A percentile compares a stretch with the other conserved stretches of the same genome.
Conservation (phyloP, 768 basidiomycete genomes). For the Russula sp. region DNA sequence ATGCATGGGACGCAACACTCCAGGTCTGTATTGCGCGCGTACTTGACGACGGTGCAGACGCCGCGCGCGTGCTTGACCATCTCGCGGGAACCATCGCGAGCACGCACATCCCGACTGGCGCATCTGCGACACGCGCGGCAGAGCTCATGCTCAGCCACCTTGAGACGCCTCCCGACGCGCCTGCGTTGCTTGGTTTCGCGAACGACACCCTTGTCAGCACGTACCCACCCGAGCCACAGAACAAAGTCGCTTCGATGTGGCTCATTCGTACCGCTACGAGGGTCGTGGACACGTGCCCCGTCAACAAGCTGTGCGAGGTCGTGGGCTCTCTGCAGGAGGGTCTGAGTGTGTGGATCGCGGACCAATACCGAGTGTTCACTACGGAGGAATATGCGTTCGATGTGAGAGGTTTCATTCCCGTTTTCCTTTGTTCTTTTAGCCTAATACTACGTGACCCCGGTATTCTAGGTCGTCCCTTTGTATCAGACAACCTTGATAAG, state of each 20-base stretch:
- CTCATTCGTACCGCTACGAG: constrained; percentile 54
- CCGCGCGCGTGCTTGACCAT: constrained; percentile 51
- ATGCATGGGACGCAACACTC: constrained; percentile 59
- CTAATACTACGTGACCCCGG: not conserved
- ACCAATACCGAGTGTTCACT: constrained; percentile 51
- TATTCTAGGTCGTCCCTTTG: constrained; percentile 53
- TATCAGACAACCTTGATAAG: constrained; percentile 59
- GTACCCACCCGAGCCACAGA: constrained; percentile 63
- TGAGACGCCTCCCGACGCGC: constrained; percentile 56
- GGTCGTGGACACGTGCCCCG: constrained; percentile 55
- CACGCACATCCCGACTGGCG: constrained; percentile 41
- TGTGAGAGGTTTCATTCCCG: constrained; percentile 39
- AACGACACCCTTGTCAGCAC: constrained; percentile 56
- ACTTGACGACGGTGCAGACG: constrained; percentile 58
- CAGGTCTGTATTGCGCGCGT: constrained; percentile 51
- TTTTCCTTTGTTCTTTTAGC: constrained; percentile 15
- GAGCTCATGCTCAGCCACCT: constrained; percentile 60
- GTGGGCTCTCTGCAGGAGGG: constrained; percentile 54
- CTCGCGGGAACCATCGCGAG: constrained; percentile 49
- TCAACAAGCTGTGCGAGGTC: constrained; percentile 44
- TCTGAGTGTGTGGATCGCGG: constrained; percentile 59
- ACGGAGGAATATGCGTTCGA: constrained; percentile 57
- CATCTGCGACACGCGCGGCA: constrained; percentile 51
- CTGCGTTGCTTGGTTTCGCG: constrained; percentile 53
- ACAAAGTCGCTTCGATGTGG: constrained; percentile 58